Conservation (phyloP, 139 green algal genomes). For the Gonium pectorale region DNA sequence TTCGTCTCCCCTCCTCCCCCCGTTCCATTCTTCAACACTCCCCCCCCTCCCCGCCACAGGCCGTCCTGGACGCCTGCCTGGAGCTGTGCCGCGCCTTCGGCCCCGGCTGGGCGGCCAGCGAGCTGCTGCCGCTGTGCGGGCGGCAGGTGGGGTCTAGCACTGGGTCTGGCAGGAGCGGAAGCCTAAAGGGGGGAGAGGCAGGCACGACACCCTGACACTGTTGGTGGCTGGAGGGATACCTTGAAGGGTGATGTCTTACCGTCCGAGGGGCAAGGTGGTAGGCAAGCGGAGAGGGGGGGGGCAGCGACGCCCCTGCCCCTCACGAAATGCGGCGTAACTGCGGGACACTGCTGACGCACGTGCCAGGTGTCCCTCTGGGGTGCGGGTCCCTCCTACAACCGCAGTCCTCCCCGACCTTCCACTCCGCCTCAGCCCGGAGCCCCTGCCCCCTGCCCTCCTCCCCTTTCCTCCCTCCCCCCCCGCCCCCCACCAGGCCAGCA, state of each 20-base stretch:
- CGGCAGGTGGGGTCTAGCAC: conserved; percentile 42
- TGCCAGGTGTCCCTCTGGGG: no score
- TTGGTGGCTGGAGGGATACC: no score
- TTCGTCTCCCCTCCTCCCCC: no score
- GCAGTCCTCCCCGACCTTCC: no score
- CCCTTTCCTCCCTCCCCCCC: background rate
- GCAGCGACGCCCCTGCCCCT: no score
- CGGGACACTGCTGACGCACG: no score
- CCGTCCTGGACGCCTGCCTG: conserved; percentile 29
- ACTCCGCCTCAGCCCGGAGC: no score
- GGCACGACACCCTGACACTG: no score
- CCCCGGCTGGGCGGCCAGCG: conserved; percentile 39
- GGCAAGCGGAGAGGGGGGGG: no score
- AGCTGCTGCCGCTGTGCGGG: conserved; percentile 47
- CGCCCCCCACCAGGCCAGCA: conserved; percentile 15
- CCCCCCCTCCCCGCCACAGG: background rate
- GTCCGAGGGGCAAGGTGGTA: no score
- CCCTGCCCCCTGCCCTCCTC: background rate
- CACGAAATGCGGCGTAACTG: no score
- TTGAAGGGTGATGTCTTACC: no score
- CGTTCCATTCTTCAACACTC: background rate
- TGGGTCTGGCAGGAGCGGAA: background rate
- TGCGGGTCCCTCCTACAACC: background rate
- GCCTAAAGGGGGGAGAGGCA: background rate
- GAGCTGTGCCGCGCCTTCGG: conserved; percentile 45